Base-by-base conservation (phyloP, 2,329 filamentous ascomycete genomes). In the Zymoseptoria pseudotritici region DNA sequence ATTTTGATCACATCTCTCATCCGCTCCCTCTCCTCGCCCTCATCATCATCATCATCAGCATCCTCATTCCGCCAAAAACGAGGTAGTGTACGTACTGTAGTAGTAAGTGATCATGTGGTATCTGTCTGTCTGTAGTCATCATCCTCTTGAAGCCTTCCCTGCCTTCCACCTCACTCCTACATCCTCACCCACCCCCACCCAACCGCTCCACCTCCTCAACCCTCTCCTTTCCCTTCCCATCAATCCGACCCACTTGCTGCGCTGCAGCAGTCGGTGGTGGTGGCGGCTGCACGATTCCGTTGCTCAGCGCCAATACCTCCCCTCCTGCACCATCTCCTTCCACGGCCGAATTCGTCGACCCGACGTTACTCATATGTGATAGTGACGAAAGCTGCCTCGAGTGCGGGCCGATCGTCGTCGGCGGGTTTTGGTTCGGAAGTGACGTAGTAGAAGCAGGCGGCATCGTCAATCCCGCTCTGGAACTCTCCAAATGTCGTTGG, bases 401-500 rank as follows among this genome's bases (percentile, higher is more conserved):
- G 17, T 46, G 36, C 13, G 4, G 36, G 7, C 1, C 1, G 4
- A 46, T 46, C 36, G 36, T 46, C 36, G n/a, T 46, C 11, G 36
- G 36, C 36, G 36, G 36, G n/a, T 46, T 46, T 4, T 46, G 36
- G 7, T 46, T 46, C 36, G 36, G 4, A 1, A 46, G 36, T 2
- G 36, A 3, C 36, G 36, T 17, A 1, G 36, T 17, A 17, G 4
- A n/a, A 1, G 36, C 36, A 17, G 4, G n/a, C 13, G 36, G 36
- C 36, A 46, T 46, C 11, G 36, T 17, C 36, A 46, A n/a, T 17
- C 13, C 36, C 19, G 76, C 76, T 49, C 78, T 73, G 13, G 75
- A 77, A 19, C 74, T 72, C 62, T 79, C 76, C 0, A 80, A 72
- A 68, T 80, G 77, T n/a, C 70, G 71, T 61, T 80, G 78, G 20